Base-by-base conservation (phyloP, 257 asterid genomes). In the Nicotiana attenuata region DNA sequence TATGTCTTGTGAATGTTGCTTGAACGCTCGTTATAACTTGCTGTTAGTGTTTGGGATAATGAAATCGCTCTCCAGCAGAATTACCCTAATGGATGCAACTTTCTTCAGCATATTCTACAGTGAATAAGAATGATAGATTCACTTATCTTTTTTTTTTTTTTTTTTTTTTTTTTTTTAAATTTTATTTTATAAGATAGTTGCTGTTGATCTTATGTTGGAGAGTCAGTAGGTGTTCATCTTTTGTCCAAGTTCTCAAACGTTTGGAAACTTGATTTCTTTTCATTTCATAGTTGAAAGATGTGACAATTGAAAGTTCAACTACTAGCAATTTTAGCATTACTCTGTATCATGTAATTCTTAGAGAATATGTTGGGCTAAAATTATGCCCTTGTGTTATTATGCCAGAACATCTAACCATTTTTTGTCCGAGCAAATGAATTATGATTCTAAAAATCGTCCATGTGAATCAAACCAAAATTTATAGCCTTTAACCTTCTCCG, bases 231-330 rank as follows among this genome's bases (percentile, higher is more conserved):
- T 14, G 41, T 35, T 38, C 55, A 68, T 68, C 9, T 38, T 68
- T 68, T 5, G 31, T 68, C 11, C 20, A 68, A n/a, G 16, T 68
- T 38, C 31, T 60, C 77, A 35, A 10, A 68, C 11, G 31, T 4
- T 38, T 68, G 77, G 76, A n/a, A 22, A 19, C 77, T 68, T 68
- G 77, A 68, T 68, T 68, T 35, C 77, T 38, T 68, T 68, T 45
- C 20, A 31, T 38, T 68, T 38, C 77, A 38, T 38, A 38, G 11
- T 68, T 68, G 56, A 38, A 68, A 68, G 55, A 38, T 0, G 56
- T 0, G 10, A 5, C 31, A 10, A 14, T 10, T 60, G 66, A 60
- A 60, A 20, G 66, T 60, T 60, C 31, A 68, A 10, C 16, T 68
- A 19, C 20, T 68, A 15, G 77, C 41, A 26, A 38, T 68, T 68